Conservation (phyloP, 495 filamentous ascomycete genomes). For the Aspergillus campestris region DNA sequence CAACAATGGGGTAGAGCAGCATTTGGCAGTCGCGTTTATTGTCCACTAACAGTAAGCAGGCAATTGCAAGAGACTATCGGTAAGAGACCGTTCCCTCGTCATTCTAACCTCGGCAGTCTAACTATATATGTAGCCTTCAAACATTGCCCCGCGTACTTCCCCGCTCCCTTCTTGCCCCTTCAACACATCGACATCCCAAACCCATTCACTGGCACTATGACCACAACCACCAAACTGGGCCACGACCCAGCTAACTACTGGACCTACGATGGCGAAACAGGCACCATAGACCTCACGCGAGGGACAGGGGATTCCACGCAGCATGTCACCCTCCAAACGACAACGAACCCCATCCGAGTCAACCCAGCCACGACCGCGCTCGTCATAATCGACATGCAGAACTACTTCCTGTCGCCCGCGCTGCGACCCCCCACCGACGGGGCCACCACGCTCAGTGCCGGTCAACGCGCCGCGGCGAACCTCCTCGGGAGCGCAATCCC, state of each 20-base stretch:
- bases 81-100: no score
- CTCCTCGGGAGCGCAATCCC: slow-evolving; percentile 31
- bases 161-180: no score
- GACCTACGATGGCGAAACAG: slow-evolving; percentile 3
- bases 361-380: slow-evolving; percentile 38
- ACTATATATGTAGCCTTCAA: no score
- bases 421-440: slow-evolving; percentile 13
- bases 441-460: background rate
- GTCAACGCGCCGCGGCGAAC: slow-evolving; percentile 18
- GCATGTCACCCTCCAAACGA: slow-evolving; percentile 11
- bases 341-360: slow-evolving; percentile 20
- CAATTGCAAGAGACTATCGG: no score
- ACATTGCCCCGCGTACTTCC: no score
- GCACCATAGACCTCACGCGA: slow-evolving; percentile 7
- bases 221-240: no score
- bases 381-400: slow-evolving; percentile 55
- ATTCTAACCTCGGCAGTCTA: no score
- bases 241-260: background rate
- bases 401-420: slow-evolving; percentile 46
- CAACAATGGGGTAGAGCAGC: no score
- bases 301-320: background rate
- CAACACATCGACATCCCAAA: no score
- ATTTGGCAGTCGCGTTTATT: no score
- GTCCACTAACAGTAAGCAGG: no score
- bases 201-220: no score